Evolutionary conservation across 2,329 filamentous ascomycete species (phyloP).

Genomic region (Allantophomopsis cytisporea): DNA sequence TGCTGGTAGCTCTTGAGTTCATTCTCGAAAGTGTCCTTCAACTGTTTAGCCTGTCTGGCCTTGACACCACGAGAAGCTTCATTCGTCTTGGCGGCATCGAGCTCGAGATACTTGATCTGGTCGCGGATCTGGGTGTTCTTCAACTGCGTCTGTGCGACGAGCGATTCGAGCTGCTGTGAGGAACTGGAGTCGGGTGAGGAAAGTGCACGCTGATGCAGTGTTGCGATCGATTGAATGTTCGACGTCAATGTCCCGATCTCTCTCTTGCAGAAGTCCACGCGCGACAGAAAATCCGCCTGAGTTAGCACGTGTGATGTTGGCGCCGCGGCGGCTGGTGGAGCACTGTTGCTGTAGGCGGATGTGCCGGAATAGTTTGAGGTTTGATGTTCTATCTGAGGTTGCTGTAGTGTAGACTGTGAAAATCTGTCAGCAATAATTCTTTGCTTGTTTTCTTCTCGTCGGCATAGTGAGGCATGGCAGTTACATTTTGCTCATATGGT

Average conservation of each 20-base stretch:
- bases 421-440: neutral
- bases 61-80: conserved; percentile 51
- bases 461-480: neutral
- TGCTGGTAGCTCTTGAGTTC: conserved; percentile 57
- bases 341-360: conserved; percentile 14
- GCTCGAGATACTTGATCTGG: conserved; percentile 64
- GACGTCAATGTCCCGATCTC: conserved; percentile 54
- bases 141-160: conserved; percentile 56
- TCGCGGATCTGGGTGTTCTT: conserved; percentile 67
- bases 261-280: conserved; percentile 51
- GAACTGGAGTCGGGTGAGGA: conserved; percentile 43
- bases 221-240: conserved; percentile 53
- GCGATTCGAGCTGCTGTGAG: conserved; percentile 41
- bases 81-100: conserved; percentile 50
- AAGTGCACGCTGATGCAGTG: conserved; percentile 59
- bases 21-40: conserved; percentile 60
- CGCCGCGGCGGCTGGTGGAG: conserved; percentile 9
- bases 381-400: conserved; percentile 10
- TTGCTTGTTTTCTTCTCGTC: conserved; percentile 2
- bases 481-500: neutral
- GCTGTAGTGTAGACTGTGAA: conserved; percentile 6
- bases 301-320: conserved; percentile 29
- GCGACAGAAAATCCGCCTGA: conserved; percentile 54
- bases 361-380: conserved; percentile 13
- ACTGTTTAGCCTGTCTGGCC: conserved; percentile 57